Percentiles rank a stretch among this genome's conserved stretches.
Evolutionary conservation across 2,329 filamentous ascomycete genomes (phyloP).

Genomic region (Chalaropsis thielavioides): DNA sequence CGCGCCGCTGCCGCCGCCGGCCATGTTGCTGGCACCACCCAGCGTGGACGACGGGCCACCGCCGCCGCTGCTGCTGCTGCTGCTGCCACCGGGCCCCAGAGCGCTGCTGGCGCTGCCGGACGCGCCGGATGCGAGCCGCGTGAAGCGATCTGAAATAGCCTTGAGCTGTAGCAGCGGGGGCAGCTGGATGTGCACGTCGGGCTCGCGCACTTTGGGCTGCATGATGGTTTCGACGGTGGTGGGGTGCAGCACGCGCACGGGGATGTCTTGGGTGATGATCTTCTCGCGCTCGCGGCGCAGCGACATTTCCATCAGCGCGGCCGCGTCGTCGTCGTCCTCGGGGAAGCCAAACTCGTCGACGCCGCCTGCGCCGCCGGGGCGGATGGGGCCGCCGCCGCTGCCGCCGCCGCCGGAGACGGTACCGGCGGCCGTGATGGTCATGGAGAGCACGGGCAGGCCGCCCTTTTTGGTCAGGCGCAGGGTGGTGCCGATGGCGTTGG

Average conservation of each 20-base stretch:
- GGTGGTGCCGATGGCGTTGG: slow-evolving; percentile 61
- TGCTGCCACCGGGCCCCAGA: not conserved
- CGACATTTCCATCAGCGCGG: slow-evolving; percentile 40
- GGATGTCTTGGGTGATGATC: slow-evolving; percentile 86
- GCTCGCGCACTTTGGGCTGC: slow-evolving; percentile 78
- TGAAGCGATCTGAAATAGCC: slow-evolving; percentile 88
- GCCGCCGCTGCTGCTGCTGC: not conserved
- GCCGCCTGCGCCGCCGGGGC: not conserved
- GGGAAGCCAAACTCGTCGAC: slow-evolving; percentile 22
- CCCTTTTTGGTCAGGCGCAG: slow-evolving; percentile 90
- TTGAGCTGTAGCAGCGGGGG: slow-evolving; percentile 81
- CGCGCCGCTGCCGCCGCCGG: slow-evolving; percentile 9
- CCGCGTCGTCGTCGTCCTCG: slow-evolving; percentile 25
- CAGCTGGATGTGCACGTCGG: slow-evolving; percentile 85
- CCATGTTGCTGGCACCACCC: slow-evolving; percentile 19
- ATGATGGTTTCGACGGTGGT: slow-evolving; percentile 82
- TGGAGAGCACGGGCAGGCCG: slow-evolving; percentile 67
- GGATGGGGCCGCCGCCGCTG: slow-evolving; percentile 21
- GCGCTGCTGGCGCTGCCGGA: not conserved
- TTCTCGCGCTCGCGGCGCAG: slow-evolving; percentile 66
- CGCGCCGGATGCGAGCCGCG: slow-evolving; percentile 54
- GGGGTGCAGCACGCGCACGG: slow-evolving; percentile 76
- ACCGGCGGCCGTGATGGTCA: slow-evolving; percentile 70
- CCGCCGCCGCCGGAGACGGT: slow-evolving; percentile 36
- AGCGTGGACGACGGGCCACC: not conserved